These are phyloP conservation scores for Echium plantagineum DNA, from an alignment of 257 asterid genomes.

Conservation along the genomic window DNA sequence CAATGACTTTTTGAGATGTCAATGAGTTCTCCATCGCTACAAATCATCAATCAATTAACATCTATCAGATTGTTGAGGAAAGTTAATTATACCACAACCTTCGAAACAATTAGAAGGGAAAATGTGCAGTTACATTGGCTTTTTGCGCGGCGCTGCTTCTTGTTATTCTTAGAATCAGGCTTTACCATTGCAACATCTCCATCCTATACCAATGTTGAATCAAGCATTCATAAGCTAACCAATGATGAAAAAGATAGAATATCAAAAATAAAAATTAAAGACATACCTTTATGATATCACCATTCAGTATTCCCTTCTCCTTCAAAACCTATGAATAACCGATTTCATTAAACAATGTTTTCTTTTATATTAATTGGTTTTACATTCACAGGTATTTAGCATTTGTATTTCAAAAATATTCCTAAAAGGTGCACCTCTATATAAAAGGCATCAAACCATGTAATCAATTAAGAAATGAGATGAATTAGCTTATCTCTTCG, in stretches of 20 bases:
- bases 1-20: slow-evolving; percentile 16
- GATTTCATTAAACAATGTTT: too few relatives aligned
- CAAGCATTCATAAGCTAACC: too few relatives aligned
- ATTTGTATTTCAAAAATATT: too few relatives aligned
- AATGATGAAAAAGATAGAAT: neutral
- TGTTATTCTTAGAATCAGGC: slow-evolving; percentile 18
- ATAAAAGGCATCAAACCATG: too few relatives aligned
- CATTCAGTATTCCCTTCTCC: slow-evolving; percentile 21
- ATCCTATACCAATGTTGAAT: slow-evolving; percentile 8
- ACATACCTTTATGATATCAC: slow-evolving; percentile 15
- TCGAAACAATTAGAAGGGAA: slow-evolving; percentile 1
- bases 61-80: neutral
- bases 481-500: too few relatives aligned
- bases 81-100: neutral
- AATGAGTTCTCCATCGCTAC: slow-evolving; percentile 65
- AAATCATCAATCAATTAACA: slow-evolving; percentile 3
- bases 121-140: slow-evolving; percentile 46
- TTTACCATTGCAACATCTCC: slow-evolving; percentile 18
- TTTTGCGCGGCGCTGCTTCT: slow-evolving; percentile 41
- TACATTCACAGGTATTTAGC: too few relatives aligned
- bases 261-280: too few relatives aligned
- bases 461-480: too few relatives aligned
- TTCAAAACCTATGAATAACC: slow-evolving; percentile 13
- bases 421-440: too few relatives aligned
- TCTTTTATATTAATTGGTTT: too few relatives aligned